Evolutionary conservation across 495 filamentous ascomycete species (phyloP), one percentile per base, ranked within the genome.

Genomic region (Astrothelium subdiscretum): DNA sequence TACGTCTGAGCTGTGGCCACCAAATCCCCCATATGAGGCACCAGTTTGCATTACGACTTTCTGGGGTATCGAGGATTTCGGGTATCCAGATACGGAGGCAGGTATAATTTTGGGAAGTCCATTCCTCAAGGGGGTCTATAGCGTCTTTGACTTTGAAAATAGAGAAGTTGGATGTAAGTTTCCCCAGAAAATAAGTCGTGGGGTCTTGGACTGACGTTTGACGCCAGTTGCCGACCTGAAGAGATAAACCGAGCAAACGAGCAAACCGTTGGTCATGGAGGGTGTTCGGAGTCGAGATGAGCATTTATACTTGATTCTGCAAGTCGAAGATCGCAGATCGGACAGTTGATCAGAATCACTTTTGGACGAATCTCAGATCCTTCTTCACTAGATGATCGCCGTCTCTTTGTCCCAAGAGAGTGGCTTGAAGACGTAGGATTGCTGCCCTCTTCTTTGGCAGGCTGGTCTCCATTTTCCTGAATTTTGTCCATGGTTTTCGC

Each of bases 271-370:
- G 15, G 22, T 64, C 31, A 69, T 64, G 64, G 27, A 35, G 66
- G 63, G 66, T 72, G 70, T 48, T 67, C 57, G 44, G 58, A 20
- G 48, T 72, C 70, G 3, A 72, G 65, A 62, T 72, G 70, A 59
- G 68, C 63, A 54, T 71, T 72, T 57, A 72, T 71, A 1, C 63
- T 54, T 35, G 61, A 15, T 42, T 64, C 67, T 12, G 60, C 52
- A 31, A 72, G 31, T 10, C n/a, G 32, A 6, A 62, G 4, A 32
- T 58, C 63, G 61, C 65, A 66, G 24, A 66, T 66, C 8, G 65
- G 65, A 51, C 65, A 66, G 32, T 8, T 20, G 15, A 61, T 38
- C 18, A 48, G 3, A 10, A 32, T 35, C 18, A 18, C 31, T 51
- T 63, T 43, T 2, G n/a, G 18, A 31, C 24, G 12, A 0, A 11